Evolutionary conservation across 805 yeast species (phyloP).

Genomic region (Ogataea populi-albae): DNA sequence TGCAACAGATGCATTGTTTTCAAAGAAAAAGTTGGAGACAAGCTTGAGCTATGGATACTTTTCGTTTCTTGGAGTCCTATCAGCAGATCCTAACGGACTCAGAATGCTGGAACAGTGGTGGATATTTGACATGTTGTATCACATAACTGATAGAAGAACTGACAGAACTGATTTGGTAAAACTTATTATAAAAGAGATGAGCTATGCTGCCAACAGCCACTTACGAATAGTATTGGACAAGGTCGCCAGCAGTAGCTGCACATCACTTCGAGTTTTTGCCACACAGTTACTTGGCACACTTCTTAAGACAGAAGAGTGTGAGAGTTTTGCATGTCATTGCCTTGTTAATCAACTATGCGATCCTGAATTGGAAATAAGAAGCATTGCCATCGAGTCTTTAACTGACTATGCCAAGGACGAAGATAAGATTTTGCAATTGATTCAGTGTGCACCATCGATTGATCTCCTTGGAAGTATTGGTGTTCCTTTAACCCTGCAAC

Average conservation of each 20-base stretch:
- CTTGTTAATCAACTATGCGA: conserved; percentile 73
- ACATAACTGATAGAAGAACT: conserved; percentile 55
- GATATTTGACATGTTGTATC: conserved; percentile 74
- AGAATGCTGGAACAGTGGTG: conserved; percentile 77
- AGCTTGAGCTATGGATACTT: conserved; percentile 79
- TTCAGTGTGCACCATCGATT: conserved; percentile 54
- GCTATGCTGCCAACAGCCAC: conserved; percentile 55
- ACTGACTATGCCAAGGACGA: conserved; percentile 49
- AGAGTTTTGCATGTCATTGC: conserved; percentile 48
- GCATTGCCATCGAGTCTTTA: conserved; percentile 52
- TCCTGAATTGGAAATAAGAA: conserved; percentile 51
- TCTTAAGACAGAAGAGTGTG: conserved; percentile 33
- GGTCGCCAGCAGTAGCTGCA: conserved; percentile 55
- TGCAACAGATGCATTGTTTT: conserved; percentile 72
- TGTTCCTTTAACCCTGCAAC: conserved; percentile 50
- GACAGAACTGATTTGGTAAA: conserved; percentile 56
- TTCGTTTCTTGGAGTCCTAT: conserved; percentile 70
- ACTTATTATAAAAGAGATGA: conserved; percentile 58
- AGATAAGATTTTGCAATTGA: conserved; percentile 47
- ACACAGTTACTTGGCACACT: conserved; percentile 50
- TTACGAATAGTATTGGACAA: conserved; percentile 64
- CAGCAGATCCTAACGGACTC: conserved; percentile 59
- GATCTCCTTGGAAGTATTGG: conserved; percentile 35
- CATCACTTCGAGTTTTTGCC: conserved; percentile 51
- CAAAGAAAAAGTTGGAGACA: conserved; percentile 52